Percentiles rank a stretch among this genome's conserved stretches.
Conservation (phyloP, 495 filamentous ascomycete species). For the Paragyromitra xinjiangensis region DNA sequence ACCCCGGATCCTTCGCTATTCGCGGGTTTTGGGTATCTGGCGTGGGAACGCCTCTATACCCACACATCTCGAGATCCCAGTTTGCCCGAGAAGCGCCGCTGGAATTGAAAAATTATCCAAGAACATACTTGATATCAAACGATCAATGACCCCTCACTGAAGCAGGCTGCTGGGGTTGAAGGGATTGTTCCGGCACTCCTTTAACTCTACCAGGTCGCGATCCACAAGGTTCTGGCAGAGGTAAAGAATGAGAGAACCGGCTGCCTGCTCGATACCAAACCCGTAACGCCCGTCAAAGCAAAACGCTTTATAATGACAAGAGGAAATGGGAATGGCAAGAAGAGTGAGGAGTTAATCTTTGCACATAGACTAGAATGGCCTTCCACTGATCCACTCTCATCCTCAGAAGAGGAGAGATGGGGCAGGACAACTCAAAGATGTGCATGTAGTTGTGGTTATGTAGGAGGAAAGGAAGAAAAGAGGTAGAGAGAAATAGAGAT, state of each 20-base stretch:
- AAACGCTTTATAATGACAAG: slow-evolving; percentile 29
- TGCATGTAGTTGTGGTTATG: slow-evolving; percentile 28
- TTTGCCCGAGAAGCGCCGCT: background rate
- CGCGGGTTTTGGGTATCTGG: background rate
- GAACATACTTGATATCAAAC: background rate
- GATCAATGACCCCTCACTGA: background rate
- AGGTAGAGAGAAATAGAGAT: background rate
- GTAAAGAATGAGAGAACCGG: slow-evolving; percentile 20
- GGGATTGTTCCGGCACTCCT: slow-evolving; percentile 3
- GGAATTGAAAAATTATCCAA: background rate
- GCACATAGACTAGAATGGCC: slow-evolving; percentile 54
- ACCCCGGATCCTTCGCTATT: background rate
- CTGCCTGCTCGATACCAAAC: slow-evolving; percentile 32
- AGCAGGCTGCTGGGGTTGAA: background rate
- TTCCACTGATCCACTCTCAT: slow-evolving; percentile 44
- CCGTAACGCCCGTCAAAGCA: slow-evolving; percentile 23
- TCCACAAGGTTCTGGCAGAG: slow-evolving; percentile 14
- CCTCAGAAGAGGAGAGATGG: slow-evolving; percentile 24
- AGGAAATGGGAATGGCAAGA: slow-evolving; percentile 14
- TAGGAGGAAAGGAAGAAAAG: background rate
- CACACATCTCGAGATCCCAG: background rate
- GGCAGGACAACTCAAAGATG: slow-evolving; percentile 52
- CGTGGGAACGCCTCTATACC: background rate
- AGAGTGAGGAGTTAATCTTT: slow-evolving; percentile 38
- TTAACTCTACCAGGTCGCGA: slow-evolving; percentile 8